Evolutionary conservation across 148 eudicot species (phyloP).

Genomic region (Vaccinium myrtillus): DNA sequence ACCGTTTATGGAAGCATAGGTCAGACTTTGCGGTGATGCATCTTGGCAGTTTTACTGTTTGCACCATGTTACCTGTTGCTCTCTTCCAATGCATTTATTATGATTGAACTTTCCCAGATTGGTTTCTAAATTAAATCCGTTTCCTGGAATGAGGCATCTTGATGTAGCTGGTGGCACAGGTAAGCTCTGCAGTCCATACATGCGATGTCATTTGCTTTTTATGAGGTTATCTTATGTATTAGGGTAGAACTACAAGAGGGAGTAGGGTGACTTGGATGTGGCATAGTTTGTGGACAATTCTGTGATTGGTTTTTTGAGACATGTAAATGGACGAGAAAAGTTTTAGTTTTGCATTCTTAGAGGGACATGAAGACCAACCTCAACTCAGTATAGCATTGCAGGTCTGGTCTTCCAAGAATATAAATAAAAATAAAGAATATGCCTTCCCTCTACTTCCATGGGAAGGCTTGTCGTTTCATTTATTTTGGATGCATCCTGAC

Average conservation of each 20-base stretch:
- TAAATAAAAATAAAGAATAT: not conserved
- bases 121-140: constrained; percentile 85
- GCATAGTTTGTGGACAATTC: not conserved
- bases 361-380: not conserved
- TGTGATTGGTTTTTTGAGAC: not conserved
- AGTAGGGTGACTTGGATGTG: not conserved
- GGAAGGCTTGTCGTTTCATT: constrained; percentile 1
- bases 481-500: not conserved
- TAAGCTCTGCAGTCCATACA: constrained; percentile 14
- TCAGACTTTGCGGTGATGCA: constrained; percentile 22
- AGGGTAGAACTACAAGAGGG: not conserved
- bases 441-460: not conserved
- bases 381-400: not conserved
- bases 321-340: not conserved
- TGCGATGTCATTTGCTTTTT: not conserved
- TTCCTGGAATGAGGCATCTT: constrained; percentile 97
- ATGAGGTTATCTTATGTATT: not conserved
- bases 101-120: constrained; percentile 40
- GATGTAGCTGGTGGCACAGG: constrained; percentile 99
- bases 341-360: not conserved
- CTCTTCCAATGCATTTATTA: constrained; percentile 4
- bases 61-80: not conserved
- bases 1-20: constrained; percentile 97
- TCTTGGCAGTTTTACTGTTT: constrained; percentile 13
- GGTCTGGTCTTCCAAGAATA: not conserved